phyloP scores from a whole-genome alignment of 2,329 filamentous ascomycete genomes.

The Sphaerostilbella broomeana region DNA sequence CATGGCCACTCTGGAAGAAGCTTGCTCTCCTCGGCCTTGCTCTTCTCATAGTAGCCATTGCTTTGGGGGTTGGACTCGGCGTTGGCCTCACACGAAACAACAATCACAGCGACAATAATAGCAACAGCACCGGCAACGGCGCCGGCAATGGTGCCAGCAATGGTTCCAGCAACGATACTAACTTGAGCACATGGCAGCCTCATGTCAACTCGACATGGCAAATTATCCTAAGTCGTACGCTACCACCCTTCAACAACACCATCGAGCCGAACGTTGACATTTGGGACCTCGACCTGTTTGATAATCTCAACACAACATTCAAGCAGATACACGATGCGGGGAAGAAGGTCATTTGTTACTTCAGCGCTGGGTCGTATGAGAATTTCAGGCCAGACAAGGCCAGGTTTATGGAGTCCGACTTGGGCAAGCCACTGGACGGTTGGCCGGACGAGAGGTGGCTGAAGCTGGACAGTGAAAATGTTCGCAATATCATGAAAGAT shows the following conservation, averaged over 20 bases:
- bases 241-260: constrained; percentile 37
- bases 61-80: constrained; percentile 48
- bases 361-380: constrained; percentile 65
- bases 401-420: constrained; percentile 47
- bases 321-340: constrained; percentile 50
- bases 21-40: constrained; percentile 21
- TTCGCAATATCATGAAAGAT: constrained; percentile 57
- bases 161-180: constrained; percentile 20
- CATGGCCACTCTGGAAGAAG: constrained; percentile 28
- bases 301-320: constrained; percentile 39
- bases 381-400: constrained; percentile 51
- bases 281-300: constrained; percentile 47
- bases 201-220: constrained; percentile 50
- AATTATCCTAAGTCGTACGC: constrained; percentile 46
- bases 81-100: constrained; percentile 41
- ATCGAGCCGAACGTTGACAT: constrained; percentile 43
- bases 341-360: constrained; percentile 67
- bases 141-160: constrained; percentile 6
- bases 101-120: constrained; percentile 14
- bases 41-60: constrained; percentile 29
- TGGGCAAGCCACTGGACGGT: constrained; percentile 52
- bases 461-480: constrained; percentile 47
- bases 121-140: constrained; percentile 18
- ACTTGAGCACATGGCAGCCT: constrained; percentile 43
- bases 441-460: constrained; percentile 66